Evolutionary conservation across 2,329 filamentous ascomycete species (phyloP).

Genomic region (Microcyclospora pomicola): DNA sequence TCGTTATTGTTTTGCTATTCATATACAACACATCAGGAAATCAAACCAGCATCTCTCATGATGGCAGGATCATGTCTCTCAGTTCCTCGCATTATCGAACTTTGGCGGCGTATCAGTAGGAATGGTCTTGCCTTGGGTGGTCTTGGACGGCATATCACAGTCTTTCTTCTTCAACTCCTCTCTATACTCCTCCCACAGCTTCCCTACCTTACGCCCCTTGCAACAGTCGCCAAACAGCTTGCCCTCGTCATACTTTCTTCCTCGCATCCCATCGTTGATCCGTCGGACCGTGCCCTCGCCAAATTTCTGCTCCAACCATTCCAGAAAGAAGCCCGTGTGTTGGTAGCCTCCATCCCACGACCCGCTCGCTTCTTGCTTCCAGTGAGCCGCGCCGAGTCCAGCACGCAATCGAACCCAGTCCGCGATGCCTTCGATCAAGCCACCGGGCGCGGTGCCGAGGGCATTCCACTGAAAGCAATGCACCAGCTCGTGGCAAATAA

Average conservation of each 20-base stretch:
- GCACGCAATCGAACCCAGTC: conserved; percentile 79
- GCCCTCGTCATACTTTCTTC: conserved; percentile 49
- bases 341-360: conserved; percentile 88
- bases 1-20: too few relatives aligned
- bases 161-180: conserved; percentile 29
- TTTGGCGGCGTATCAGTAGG: conserved; percentile 7
- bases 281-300: conserved; percentile 37
- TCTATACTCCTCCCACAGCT: conserved; percentile 64
- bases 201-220: conserved; percentile 44
- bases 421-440: conserved; percentile 79
- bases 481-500: conserved; percentile 83
- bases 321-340: conserved; percentile 78
- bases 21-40: too few relatives aligned
- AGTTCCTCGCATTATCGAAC: not conserved
- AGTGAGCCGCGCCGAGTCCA: conserved; percentile 65
- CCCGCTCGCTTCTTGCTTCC: conserved; percentile 46
- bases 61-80: too few relatives aligned
- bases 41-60: too few relatives aligned
- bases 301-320: conserved; percentile 61
- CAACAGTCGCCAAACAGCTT: conserved; percentile 18
- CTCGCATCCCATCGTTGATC: conserved; percentile 53
- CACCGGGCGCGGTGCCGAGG: conserved; percentile 42
- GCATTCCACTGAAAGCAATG: conserved; percentile 85
- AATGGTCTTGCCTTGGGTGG: conserved; percentile 2
- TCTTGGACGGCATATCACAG: conserved; percentile 3